Conservation (phyloP, 2,329 filamentous ascomycete species). For the Cladobotryum protrusum region DNA sequence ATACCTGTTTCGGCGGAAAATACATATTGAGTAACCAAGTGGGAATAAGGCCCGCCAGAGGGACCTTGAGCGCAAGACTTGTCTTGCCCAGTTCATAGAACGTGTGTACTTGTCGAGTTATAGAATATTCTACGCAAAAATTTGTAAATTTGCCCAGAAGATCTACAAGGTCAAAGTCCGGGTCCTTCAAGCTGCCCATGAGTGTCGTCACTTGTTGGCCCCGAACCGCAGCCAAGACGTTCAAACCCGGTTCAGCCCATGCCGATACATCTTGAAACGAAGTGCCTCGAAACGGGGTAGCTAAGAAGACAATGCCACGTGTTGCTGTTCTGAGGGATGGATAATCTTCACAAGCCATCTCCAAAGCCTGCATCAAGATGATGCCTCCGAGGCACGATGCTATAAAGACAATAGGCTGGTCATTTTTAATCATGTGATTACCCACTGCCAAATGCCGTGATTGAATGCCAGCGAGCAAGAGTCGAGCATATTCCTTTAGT, state of each 20-base stretch:
- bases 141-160: conserved; percentile 18
- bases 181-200: conserved; percentile 15
- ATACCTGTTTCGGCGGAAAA: background rate
- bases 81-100: conserved; percentile 20
- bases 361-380: conserved; percentile 24
- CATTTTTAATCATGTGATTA: background rate
- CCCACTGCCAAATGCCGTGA: conserved; percentile 5
- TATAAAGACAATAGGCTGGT: conserved; percentile 25
- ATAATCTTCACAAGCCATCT: conserved; percentile 15
- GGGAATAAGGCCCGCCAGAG: conserved; percentile 8
- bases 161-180: conserved; percentile 13
- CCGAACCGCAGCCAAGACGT: conserved; percentile 10
- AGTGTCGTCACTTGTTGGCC: conserved; percentile 13
- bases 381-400: conserved; percentile 30
- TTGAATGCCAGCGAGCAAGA: conserved; percentile 19
- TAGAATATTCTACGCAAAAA: too few species aligned
- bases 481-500: conserved; percentile 16
- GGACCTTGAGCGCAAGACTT: conserved; percentile 15
- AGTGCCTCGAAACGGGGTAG: conserved; percentile 24
- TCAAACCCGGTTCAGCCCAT: conserved; percentile 16
- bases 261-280: conserved; percentile 19
- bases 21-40: background rate
- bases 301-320: conserved; percentile 21
- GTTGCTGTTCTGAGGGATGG: conserved; percentile 15
- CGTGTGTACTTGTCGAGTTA: conserved; percentile 13